phyloP scores from a whole-genome alignment of 2,329 filamentous ascomycete species.

The Coleophoma crateriformis region DNA sequence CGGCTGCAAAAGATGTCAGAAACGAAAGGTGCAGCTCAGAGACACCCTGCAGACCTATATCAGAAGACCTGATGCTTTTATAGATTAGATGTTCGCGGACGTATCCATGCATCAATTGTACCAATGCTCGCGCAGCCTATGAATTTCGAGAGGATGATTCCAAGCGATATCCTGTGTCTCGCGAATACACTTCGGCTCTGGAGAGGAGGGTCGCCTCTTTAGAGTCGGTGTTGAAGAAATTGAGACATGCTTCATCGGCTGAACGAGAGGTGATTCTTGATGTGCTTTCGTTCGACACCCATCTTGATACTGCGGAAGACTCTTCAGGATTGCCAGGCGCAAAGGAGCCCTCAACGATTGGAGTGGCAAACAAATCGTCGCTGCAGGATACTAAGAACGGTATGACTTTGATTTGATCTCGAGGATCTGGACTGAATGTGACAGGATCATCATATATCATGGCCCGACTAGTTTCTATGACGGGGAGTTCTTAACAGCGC shows the following conservation, averaged over 20 bases:
- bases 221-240: background rate
- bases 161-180: background rate
- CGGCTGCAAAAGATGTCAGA: background rate
- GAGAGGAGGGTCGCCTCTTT: background rate
- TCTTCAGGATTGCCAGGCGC: background rate
- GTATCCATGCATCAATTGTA: background rate
- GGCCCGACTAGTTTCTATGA: constrained; percentile 21
- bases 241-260: background rate
- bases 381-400: background rate
- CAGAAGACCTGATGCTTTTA: background rate
- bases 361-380: background rate
- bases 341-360: background rate
- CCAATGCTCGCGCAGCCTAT: background rate
- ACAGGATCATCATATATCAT: constrained; percentile 13
- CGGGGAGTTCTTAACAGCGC: constrained; percentile 1
- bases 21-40: background rate
- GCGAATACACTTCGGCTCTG: background rate
- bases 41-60: background rate
- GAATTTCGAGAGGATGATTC: background rate
- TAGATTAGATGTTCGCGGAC: background rate
- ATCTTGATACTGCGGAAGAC: background rate
- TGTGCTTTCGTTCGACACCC: background rate
- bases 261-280: background rate
- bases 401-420: background rate
- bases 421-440: background rate